Percentiles rank a stretch among this genome's conserved stretches.
Conservation (phyloP, 2,329 filamentous ascomycete genomes). For the Claviceps sp. region DNA sequence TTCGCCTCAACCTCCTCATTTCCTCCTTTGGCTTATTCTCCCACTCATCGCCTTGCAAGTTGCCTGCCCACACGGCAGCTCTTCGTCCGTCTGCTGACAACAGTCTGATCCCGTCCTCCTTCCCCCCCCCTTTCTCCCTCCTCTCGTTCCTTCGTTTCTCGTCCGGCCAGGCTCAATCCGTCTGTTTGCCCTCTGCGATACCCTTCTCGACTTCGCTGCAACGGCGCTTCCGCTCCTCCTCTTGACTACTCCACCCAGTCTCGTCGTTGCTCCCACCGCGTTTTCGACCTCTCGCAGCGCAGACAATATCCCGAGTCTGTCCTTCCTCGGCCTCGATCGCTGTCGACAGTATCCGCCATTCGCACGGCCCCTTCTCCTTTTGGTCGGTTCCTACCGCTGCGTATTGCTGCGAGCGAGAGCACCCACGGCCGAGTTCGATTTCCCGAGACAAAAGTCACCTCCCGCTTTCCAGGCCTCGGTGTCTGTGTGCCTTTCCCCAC, state of each 20-base stretch:
- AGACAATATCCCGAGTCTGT: background rate
- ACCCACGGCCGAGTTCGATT: background rate
- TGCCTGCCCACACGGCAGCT: background rate
- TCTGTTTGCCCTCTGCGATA: conserved; percentile 1
- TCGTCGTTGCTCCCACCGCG: conserved; percentile 2
- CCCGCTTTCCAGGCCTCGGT: background rate
- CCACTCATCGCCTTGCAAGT: background rate
- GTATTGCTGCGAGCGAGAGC: background rate
- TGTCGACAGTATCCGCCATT: background rate
- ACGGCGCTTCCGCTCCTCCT: background rate
- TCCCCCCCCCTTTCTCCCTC: background rate
- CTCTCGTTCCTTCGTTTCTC: background rate
- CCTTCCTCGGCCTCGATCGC: background rate
- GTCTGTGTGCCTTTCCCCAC: background rate
- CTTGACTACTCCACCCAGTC: background rate
- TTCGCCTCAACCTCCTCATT: background rate
- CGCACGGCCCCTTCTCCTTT: background rate
- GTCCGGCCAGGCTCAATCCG: background rate
- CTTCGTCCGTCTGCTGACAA: background rate
- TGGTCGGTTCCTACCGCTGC: background rate
- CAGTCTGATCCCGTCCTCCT: background rate
- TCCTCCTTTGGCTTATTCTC: background rate
- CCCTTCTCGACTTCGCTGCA: background rate
- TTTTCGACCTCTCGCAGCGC: background rate
- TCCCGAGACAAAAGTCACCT: background rate